Percentiles rank a stretch among this genome's conserved stretches.
phyloP scores from a whole-genome alignment of 2,329 filamentous ascomycete genomes.

The Aspergillus sp. region DNA sequence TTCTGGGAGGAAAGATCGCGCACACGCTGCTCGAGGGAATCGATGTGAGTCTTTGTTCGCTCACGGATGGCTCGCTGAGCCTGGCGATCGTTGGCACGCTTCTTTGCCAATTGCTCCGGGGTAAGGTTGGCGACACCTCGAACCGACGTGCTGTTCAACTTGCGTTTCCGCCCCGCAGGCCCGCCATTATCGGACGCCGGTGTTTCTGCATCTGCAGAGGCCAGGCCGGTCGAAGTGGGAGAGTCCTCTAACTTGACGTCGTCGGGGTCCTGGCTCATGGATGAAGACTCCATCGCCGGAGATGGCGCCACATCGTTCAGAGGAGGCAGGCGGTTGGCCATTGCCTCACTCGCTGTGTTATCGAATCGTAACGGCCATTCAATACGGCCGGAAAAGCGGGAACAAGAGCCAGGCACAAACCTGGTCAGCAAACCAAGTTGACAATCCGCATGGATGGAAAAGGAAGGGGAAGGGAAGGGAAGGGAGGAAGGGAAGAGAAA shows the following conservation, averaged over 20 bases:
- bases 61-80: conserved; percentile 83
- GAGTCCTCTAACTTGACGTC: conserved; percentile 27
- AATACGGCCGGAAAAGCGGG: conserved; percentile 13
- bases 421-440: conserved; percentile 7
- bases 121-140: conserved; percentile 85
- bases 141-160: conserved; percentile 45
- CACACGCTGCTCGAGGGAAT: conserved; percentile 69
- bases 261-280: conserved; percentile 6
- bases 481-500: background rate
- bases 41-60: conserved; percentile 77
- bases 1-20: conserved; percentile 74
- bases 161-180: conserved; percentile 41
- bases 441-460: background rate
- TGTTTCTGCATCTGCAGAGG: conserved; percentile 23
- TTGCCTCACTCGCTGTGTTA: conserved; percentile 31
- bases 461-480: background rate
- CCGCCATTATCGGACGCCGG: conserved; percentile 18
- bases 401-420: background rate
- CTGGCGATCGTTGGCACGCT: conserved; percentile 87
- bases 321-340: conserved; percentile 32
- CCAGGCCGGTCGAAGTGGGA: conserved; percentile 22
- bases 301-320: conserved; percentile 28
- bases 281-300: conserved; percentile 19
- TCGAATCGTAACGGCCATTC: conserved; percentile 27
- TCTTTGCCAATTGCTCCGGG: conserved; percentile 83